Evolutionary conservation across 192 early-diverging fungal species (phyloP), one percentile per base, ranked within the genome.

Genomic region (Linnemannia elongata): DNA sequence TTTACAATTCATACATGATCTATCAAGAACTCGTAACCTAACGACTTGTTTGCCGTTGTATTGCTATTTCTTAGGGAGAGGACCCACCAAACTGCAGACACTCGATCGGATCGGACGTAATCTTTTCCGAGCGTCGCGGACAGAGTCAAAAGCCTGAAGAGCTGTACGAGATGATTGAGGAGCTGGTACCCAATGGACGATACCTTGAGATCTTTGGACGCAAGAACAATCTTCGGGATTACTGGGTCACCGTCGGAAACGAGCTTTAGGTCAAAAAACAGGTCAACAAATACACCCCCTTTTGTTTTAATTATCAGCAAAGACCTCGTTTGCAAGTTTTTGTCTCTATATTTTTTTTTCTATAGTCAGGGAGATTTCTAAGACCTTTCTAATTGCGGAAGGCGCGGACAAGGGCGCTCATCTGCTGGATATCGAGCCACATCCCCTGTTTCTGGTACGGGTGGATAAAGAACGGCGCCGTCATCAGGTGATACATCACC

Each of bases 121-220:
- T 99, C 71, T 99, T 96, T 84, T 96, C 97, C 4, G 96, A 97
- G 84, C 90, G 98, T 66, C 93, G 98, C 38, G 98, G 98, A 30
- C 98, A 99, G 85, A 97, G 96, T 88, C 98, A 99, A 85, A 99
- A 99, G 82, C 98, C 98, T 7, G 97, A 97, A 86, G 97, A 97
- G 80, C 88, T 99, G 85, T 99, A 99, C 90, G 96, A 97, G 84
- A 92, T 98, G 87, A 97, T 98, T 78, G 98, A 99, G 89, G 93
- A 97, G 89, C 90, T 99, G 63, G 94, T 98, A 2, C 98, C 98
- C 45, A 92, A 96, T 88, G 97, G 95, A 90, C 94, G 95, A 78
- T 97, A 98, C 88, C 91, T 98, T 22, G 97, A 98, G 83, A 99
- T 98, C 74, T 98, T 98, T 94, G 97, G 98, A 39, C 93, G 98